Evolutionary conservation across 257 asterid species (phyloP).

Genomic region (Paulownia fortunei): DNA sequence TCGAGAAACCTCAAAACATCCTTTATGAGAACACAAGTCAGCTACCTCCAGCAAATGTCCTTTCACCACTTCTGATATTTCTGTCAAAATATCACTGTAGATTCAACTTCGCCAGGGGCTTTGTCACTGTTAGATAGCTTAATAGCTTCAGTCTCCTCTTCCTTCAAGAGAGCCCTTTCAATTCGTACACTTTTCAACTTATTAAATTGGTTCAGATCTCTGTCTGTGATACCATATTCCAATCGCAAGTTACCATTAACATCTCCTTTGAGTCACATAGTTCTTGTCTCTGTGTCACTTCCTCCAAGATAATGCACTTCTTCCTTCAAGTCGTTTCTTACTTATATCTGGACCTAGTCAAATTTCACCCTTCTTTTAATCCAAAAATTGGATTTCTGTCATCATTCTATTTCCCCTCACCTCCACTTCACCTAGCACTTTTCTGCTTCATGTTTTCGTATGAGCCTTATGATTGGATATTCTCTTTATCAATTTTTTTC

Average conservation of each 20-base stretch:
- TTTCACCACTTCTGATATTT: constrained; percentile 8
- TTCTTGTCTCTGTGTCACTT: background rate
- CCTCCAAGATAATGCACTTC: constrained; percentile 14
- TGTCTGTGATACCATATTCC: background rate
- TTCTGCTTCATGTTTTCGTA: background rate
- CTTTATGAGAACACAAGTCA: background rate
- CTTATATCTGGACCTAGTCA: background rate
- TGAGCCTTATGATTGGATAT: background rate
- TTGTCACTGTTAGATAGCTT: background rate
- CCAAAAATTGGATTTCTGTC: background rate
- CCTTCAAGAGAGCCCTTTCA: background rate
- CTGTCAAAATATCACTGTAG: background rate
- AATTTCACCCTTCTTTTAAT: background rate
- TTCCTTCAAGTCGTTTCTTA: background rate
- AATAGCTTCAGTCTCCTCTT: background rate
- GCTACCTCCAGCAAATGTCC: background rate
- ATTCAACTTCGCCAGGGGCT: background rate
- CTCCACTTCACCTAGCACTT: background rate
- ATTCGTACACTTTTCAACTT: background rate
- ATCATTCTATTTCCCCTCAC: background rate
- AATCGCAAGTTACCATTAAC: background rate
- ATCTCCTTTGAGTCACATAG: background rate
- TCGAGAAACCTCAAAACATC: background rate
- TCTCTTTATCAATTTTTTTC: background rate
- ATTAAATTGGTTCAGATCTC: constrained; percentile 1